Percentiles rank a stretch among this genome's conserved stretches.
phyloP scores from a whole-genome alignment of 371 early-diverging fungal genomes.

The Parasitella parasitica region DNA sequence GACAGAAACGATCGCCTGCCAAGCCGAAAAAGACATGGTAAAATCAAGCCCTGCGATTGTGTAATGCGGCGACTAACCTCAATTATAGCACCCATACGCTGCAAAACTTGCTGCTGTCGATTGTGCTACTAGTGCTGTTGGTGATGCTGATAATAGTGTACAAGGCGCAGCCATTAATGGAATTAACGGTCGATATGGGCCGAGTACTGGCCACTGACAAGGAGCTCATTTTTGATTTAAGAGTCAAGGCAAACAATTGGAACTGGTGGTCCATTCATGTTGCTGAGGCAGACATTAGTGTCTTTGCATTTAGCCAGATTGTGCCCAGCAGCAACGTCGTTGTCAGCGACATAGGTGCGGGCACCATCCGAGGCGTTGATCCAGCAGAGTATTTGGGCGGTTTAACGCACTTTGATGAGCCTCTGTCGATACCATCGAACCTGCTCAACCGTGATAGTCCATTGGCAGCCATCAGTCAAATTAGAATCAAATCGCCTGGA shows the following conservation, averaged over 20 bases:
- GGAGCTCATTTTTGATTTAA: constrained; percentile 66
- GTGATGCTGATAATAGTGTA: constrained; percentile 13
- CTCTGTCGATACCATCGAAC: constrained; percentile 44
- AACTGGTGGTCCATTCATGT: constrained; percentile 62
- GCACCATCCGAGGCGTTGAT: constrained; percentile 27
- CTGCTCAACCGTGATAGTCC: constrained; percentile 12
- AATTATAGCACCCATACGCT: neutral
- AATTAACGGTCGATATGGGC: constrained; percentile 51
- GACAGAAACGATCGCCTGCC: neutral
- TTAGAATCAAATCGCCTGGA: constrained; percentile 67
- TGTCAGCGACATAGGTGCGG: neutral
- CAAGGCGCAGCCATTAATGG: constrained; percentile 44
- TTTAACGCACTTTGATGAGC: constrained; percentile 60
- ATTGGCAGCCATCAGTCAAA: constrained; percentile 46
- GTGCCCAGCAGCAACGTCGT: constrained; percentile 27
- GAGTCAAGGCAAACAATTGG: constrained; percentile 54
- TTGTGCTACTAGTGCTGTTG: neutral
- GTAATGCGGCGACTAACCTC: neutral
- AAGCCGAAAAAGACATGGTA: constrained; percentile 8
- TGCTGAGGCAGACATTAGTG: constrained; percentile 58
- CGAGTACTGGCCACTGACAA: constrained; percentile 68
- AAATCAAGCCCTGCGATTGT: neutral
- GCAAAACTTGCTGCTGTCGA: neutral
- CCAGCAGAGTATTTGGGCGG: constrained; percentile 64
- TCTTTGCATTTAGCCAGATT: constrained; percentile 63